Evolutionary conservation across 345 rosid species (phyloP).

Genomic region (Eucalyptus cloeziana): DNA sequence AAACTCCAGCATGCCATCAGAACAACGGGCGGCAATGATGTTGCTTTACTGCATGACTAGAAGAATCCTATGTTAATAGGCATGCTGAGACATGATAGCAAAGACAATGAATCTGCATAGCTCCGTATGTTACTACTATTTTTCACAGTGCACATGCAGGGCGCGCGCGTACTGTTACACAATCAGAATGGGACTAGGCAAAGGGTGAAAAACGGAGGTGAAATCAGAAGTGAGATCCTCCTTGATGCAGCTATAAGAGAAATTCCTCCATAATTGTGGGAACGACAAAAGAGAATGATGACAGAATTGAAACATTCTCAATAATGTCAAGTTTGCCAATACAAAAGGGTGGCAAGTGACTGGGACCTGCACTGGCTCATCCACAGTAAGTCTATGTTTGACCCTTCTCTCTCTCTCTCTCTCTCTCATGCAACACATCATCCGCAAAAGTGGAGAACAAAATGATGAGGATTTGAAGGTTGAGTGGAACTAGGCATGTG

Average conservation of each 20-base stretch:
- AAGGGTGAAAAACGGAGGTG: neutral
- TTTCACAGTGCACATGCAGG: neutral
- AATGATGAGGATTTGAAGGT: conserved; percentile 42
- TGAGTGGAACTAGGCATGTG: conserved; percentile 19
- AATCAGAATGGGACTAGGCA: neutral
- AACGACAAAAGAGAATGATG: neutral
- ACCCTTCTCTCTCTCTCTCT: conserved; percentile 2
- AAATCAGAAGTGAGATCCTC: neutral
- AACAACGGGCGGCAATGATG: neutral
- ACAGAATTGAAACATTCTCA: neutral
- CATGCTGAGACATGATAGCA: neutral
- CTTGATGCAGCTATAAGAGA: neutral
- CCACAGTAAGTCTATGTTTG: conserved; percentile 3
- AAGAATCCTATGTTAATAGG: neutral
- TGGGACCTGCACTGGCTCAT: neutral
- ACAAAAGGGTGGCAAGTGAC: neutral
- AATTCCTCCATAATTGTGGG: neutral
- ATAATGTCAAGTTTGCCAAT: neutral
- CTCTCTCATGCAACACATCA: neutral
- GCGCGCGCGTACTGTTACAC: neutral
- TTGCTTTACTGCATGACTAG: neutral
- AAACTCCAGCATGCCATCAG: neutral
- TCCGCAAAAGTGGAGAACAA: conserved; percentile 37
- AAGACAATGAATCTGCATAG: neutral
- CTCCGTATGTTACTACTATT: neutral